These are phyloP conservation scores for Annulohypoxylon nitens DNA, from an alignment of 495 filamentous ascomycete species.

Conservation along the genomic window DNA sequence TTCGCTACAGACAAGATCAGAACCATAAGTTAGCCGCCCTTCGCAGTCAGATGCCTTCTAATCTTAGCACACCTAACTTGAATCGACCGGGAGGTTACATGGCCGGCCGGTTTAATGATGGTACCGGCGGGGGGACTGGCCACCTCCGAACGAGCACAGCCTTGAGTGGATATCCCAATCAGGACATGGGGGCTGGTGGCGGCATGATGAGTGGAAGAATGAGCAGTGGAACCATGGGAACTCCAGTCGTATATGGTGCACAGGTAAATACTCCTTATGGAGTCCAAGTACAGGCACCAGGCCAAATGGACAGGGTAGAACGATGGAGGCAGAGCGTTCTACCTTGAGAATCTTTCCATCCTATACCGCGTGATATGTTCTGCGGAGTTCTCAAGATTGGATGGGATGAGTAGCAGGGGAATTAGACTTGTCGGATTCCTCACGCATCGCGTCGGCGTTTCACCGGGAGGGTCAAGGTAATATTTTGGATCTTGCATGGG, in stretches of 20 bases:
- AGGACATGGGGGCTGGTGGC: constrained; percentile 2
- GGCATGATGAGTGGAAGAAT: constrained; percentile 3
- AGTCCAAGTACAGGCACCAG: constrained; percentile 50
- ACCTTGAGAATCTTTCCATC: constrained; percentile 52
- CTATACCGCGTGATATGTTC: neutral
- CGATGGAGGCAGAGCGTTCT: constrained; percentile 88
- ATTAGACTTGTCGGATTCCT: constrained; percentile 4
- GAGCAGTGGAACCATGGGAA: constrained; percentile 27
- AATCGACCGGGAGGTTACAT: constrained; percentile 61
- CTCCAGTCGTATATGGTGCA: constrained; percentile 48
- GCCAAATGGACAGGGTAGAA: constrained; percentile 84
- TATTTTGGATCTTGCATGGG: constrained; percentile 31
- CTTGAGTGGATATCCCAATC: constrained; percentile 21
- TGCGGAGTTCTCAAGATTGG: neutral
- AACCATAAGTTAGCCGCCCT: constrained; percentile 58
- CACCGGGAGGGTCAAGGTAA: constrained; percentile 1
- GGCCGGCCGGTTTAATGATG: constrained; percentile 65
- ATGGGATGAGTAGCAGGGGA: constrained; percentile 8
- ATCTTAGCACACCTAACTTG: constrained; percentile 50
- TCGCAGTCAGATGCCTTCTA: constrained; percentile 58
- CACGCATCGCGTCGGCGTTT: constrained; percentile 44
- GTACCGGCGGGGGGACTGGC: constrained; percentile 56
- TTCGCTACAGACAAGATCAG: constrained; percentile 50
- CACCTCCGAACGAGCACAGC: constrained; percentile 43
- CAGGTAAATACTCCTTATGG: constrained; percentile 45